phyloP scores from a whole-genome alignment of 148 eudicot species.

The Rhododendron griersonianum region DNA sequence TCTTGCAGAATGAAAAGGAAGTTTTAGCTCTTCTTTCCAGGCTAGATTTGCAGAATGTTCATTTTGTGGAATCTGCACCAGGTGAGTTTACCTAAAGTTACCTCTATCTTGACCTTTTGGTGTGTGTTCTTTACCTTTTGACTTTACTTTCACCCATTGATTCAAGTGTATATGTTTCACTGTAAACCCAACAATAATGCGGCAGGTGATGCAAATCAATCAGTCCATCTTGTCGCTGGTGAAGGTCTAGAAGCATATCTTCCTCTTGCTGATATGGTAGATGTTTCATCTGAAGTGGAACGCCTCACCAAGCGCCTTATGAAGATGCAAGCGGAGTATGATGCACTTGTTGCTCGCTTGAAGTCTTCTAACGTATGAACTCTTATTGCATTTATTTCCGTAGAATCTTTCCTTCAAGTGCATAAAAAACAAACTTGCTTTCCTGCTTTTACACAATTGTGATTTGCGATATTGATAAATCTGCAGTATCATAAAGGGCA shows the following conservation, averaged over 20 bases:
- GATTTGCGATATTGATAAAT: not conserved
- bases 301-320: conserved; percentile 80
- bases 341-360: conserved; percentile 69
- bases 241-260: conserved; percentile 99
- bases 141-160: not conserved
- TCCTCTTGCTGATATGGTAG: conserved; percentile 96
- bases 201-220: conserved; percentile 79
- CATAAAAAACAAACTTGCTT: not conserved
- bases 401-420: not conserved
- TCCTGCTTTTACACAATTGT: not conserved
- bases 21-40: conserved; percentile 89
- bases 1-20: conserved; percentile 76
- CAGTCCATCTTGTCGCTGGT: conserved; percentile 92
- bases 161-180: not conserved
- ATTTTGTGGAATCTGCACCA: conserved; percentile 65
- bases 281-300: conserved; percentile 81
- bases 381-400: not conserved
- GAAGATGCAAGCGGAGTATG: conserved; percentile 88
- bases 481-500: not conserved
- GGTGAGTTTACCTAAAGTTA: conserved; percentile 31
- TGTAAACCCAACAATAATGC: conserved; percentile 6
- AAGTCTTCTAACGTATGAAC: conserved; percentile 62
- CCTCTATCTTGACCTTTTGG: not conserved
- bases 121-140: not conserved
- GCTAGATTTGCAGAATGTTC: conserved; percentile 66